These are phyloP conservation scores for Brassica hybrid DNA, from an alignment of 441 rosid genomes.

Conservation along the genomic window DNA sequence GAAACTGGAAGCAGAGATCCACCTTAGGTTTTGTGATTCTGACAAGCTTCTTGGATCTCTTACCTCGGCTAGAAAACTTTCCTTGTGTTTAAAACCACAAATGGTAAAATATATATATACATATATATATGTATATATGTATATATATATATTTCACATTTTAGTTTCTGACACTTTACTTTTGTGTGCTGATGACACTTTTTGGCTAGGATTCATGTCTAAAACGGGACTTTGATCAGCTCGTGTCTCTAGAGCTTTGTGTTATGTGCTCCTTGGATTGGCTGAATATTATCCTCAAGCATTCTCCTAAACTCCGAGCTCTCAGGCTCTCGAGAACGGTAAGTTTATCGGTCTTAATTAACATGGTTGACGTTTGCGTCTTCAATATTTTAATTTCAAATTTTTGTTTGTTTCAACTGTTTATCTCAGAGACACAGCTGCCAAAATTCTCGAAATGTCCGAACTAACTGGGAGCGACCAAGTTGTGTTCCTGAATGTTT, in stretches of 20 bases:
- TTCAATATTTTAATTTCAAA: not conserved
- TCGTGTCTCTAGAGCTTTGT: conserved; percentile 1
- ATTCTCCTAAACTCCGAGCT: not conserved
- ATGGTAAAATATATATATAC: not conserved
- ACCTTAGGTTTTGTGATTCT: not conserved
- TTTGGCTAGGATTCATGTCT: not conserved
- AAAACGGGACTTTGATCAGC: not conserved
- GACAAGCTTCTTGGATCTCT: conserved; percentile 1
- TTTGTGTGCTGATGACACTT: not conserved
- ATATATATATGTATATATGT: not conserved
- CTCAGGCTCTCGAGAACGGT: not conserved
- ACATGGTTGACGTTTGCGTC: not conserved
- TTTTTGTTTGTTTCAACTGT: not conserved
- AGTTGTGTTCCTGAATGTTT: not conserved
- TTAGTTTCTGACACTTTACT: not conserved
- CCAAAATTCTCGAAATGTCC: not conserved
- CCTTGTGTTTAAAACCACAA: conserved; percentile 3
- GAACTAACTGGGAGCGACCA: not conserved
- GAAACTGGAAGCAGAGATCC: not conserved
- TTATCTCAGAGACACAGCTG: not conserved
- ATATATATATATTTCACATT: too few relatives aligned
- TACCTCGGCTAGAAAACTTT: not conserved
- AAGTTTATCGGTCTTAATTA: not conserved
- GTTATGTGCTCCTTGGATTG: not conserved
- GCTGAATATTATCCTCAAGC: not conserved